Evolutionary conservation across 352 stramenopile species (phyloP), one percentile per base, ranked within the genome.

Genomic region (Plasmopara viticola): DNA sequence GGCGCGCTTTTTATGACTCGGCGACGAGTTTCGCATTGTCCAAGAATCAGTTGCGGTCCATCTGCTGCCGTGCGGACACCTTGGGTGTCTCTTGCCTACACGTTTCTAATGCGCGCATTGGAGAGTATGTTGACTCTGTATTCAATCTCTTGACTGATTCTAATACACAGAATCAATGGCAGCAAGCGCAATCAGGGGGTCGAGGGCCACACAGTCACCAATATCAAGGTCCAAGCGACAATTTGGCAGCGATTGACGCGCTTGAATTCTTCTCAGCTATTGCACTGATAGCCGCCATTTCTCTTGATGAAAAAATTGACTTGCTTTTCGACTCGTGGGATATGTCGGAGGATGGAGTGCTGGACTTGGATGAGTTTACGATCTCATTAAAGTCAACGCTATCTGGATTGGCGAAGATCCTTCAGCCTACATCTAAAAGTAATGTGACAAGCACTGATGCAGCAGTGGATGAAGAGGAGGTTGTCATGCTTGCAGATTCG

Each of bases 381-480:
- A 90, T 94, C 50, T 91, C 83, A 15, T 66, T 94, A 31, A 94
- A 94, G 63, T 94, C 83, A 38, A 91, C 83, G 13, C 57, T 94
- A 30, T 60, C 70, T 8, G 83, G 83, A 7, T 61, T 94, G 20
- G 46, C 60, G 8, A 88, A 90, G 45, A 80, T 91, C 28, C 44
- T 94, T n/a, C 67, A 66, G 40, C 53, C 63, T 13, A 51, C 56
- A 9, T 53, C 53, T 0, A 30, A 15, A 14, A 62, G 57, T 18
- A 44, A n/a, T 29, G 5, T 29, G 15, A 35, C 18, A 15, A 56
- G 5, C 47, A 10, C 37, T 13, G 39, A 47, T 38, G 34, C 42
- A 17, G 53, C 47, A 2, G 46, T 86, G 1, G 68, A 90, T 41
- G 83, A 94, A 49, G 77, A 89, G 7, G 78, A 87, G 10, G 57